A percentile compares a stretch with the other conserved stretches of the same genome.
Evolutionary conservation across 495 filamentous ascomycete species (phyloP).

Genomic region (Rhypophila decipiens): DNA sequence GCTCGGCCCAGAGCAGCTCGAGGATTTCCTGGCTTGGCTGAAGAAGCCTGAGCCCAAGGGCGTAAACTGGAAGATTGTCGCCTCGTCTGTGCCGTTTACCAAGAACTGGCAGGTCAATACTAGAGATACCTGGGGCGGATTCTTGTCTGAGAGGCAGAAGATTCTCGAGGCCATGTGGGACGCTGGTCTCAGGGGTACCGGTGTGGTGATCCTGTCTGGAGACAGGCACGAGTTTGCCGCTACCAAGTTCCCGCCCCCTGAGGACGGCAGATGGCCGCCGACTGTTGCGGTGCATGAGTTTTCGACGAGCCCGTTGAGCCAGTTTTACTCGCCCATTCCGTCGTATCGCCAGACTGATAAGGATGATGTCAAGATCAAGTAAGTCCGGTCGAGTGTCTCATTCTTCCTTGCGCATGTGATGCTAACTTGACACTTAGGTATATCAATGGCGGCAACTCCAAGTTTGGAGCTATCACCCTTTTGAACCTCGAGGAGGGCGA

Average conservation of each 20-base stretch:
- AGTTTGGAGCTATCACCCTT: conserved; percentile 87
- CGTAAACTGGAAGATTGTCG: conserved; percentile 88
- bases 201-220: conserved; percentile 79
- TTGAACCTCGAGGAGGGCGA: conserved; percentile 51
- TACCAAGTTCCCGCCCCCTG: conserved; percentile 75
- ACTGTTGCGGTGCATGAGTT: conserved; percentile 74
- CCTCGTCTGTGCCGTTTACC: conserved; percentile 86
- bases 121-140: conserved; percentile 88
- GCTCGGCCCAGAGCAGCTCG: conserved; percentile 73
- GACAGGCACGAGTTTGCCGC: conserved; percentile 95
- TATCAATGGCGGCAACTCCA: conserved; percentile 78
- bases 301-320: conserved; percentile 77
- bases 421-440: conserved; percentile 43
- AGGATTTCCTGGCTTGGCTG: conserved; percentile 75
- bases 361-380: conserved; percentile 76
- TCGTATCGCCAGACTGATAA: conserved; percentile 73
- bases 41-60: conserved; percentile 58
- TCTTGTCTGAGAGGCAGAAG: conserved; percentile 66
- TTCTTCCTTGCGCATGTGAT: background rate
- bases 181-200: conserved; percentile 59
- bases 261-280: conserved; percentile 46
- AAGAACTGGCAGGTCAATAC: conserved; percentile 88
- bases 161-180: conserved; percentile 92
- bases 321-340: conserved; percentile 85
- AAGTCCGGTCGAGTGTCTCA: too few relatives aligned